These are phyloP conservation scores for Dioscorea alata DNA, from an alignment of 106 monocot genomes.

Conservation along the genomic window DNA sequence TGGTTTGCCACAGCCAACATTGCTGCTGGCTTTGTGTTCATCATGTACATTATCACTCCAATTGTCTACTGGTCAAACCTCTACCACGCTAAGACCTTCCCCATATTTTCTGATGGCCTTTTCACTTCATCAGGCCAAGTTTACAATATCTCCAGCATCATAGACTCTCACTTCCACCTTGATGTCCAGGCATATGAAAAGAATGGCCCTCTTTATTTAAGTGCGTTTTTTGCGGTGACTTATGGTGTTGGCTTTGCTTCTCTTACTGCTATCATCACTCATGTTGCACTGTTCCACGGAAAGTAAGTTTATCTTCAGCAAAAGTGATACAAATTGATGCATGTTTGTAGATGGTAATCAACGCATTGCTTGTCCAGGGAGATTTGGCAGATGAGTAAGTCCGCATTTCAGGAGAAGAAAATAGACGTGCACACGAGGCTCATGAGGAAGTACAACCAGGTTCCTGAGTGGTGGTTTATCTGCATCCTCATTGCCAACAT, in stretches of 20 bases:
- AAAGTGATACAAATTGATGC: neutral
- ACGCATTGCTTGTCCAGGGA: slow-evolving; percentile 25
- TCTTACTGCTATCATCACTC: slow-evolving; percentile 58
- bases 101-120: slow-evolving; percentile 74
- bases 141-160: slow-evolving; percentile 67
- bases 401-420: slow-evolving; percentile 68
- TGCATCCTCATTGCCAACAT: slow-evolving; percentile 63
- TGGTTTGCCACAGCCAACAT: slow-evolving; percentile 88
- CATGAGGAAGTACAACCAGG: slow-evolving; percentile 80
- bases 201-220: slow-evolving; percentile 62
- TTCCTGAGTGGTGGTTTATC: slow-evolving; percentile 89
- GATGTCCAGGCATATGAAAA: slow-evolving; percentile 66
- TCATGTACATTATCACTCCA: slow-evolving; percentile 76
- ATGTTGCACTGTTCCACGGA: slow-evolving; percentile 84
- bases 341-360: neutral
- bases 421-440: slow-evolving; percentile 85
- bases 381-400: slow-evolving; percentile 68
- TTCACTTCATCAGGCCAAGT: slow-evolving; percentile 42
- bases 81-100: slow-evolving; percentile 73
- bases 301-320: slow-evolving; percentile 27
- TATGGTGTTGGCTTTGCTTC: slow-evolving; percentile 87
- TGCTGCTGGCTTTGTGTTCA: slow-evolving; percentile 51
- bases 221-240: slow-evolving; percentile 69
- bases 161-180: slow-evolving; percentile 54
- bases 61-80: slow-evolving; percentile 64